phyloP scores from a whole-genome alignment of 2,329 filamentous ascomycete species.

The Trichoderma sp. region DNA sequence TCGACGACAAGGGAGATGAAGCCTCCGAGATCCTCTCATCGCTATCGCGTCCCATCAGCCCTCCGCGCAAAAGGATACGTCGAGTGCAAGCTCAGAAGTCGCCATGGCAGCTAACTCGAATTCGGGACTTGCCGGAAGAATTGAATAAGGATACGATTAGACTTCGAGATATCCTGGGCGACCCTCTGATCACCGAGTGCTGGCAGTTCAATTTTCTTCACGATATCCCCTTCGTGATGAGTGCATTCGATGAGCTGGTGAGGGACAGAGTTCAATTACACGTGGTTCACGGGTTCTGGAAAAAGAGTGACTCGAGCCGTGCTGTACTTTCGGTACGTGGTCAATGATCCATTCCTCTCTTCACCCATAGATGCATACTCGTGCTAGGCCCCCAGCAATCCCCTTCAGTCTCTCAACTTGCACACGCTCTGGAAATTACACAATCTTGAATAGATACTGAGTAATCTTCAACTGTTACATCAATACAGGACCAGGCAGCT shows the following conservation, averaged over 20 bases:
- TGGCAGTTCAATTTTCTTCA: conserved; percentile 73
- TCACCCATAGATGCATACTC: background rate
- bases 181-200: conserved; percentile 71
- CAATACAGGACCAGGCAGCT: conserved; percentile 59
- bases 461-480: background rate
- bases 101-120: conserved; percentile 71
- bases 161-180: conserved; percentile 68
- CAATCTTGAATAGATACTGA: background rate
- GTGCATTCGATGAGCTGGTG: conserved; percentile 56
- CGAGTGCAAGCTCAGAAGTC: conserved; percentile 49
- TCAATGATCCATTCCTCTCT: background rate
- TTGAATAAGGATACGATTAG: conserved; percentile 68
- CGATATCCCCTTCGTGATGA: conserved; percentile 59
- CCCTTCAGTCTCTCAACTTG: no score
- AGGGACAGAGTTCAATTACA: conserved; percentile 54
- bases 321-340: conserved; percentile 57
- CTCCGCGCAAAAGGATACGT: conserved; percentile 44
- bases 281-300: conserved; percentile 66
- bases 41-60: conserved; percentile 49
- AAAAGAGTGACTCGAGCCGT: conserved; percentile 64
- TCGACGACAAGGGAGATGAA: conserved; percentile 28
- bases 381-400: no score
- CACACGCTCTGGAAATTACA: background rate
- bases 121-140: conserved; percentile 61
- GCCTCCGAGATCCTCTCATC: conserved; percentile 34